These are phyloP conservation scores for Pythium sp. DNA, from an alignment of 352 stramenopile species.

Conservation along the genomic window DNA sequence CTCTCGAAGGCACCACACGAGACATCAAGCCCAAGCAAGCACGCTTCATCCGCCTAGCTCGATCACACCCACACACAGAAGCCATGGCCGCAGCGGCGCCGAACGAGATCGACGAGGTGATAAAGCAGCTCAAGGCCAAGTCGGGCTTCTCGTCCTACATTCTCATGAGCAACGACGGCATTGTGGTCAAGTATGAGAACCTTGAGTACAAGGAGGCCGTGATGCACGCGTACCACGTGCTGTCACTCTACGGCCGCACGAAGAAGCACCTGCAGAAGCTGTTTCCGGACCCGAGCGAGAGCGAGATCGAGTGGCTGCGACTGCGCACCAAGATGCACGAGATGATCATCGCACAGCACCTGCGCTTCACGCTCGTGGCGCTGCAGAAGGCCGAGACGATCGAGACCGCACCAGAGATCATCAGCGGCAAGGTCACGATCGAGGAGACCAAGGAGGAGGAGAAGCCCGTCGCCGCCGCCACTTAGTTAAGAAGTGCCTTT, in stretches of 20 bases:
- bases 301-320: slow-evolving; percentile 89
- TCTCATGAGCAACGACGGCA: slow-evolving; percentile 93
- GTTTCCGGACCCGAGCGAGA: slow-evolving; percentile 79
- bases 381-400: slow-evolving; percentile 58
- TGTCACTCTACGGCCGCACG: slow-evolving; percentile 82
- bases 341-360: slow-evolving; percentile 89
- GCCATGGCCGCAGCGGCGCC: slow-evolving; percentile 69
- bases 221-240: slow-evolving; percentile 91
- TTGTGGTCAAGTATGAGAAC: slow-evolving; percentile 92
- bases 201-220: slow-evolving; percentile 90
- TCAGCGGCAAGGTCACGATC: slow-evolving; percentile 24
- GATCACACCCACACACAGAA: not conserved
- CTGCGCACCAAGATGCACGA: slow-evolving; percentile 90
- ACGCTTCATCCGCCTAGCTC: not conserved
- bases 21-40: not conserved
- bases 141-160: slow-evolving; percentile 88
- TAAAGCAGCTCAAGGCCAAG: slow-evolving; percentile 92
- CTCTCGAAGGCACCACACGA: too few relatives aligned
- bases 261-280: slow-evolving; percentile 85
- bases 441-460: slow-evolving; percentile 53
- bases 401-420: slow-evolving; percentile 24
- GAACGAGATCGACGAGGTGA: slow-evolving; percentile 91
- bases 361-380: slow-evolving; percentile 87
- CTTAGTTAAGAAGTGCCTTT: not conserved
- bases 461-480: slow-evolving; percentile 35